These are phyloP conservation scores for Pythium chondricola DNA, from an alignment of 352 stramenopile species.

Conservation along the genomic window DNA sequence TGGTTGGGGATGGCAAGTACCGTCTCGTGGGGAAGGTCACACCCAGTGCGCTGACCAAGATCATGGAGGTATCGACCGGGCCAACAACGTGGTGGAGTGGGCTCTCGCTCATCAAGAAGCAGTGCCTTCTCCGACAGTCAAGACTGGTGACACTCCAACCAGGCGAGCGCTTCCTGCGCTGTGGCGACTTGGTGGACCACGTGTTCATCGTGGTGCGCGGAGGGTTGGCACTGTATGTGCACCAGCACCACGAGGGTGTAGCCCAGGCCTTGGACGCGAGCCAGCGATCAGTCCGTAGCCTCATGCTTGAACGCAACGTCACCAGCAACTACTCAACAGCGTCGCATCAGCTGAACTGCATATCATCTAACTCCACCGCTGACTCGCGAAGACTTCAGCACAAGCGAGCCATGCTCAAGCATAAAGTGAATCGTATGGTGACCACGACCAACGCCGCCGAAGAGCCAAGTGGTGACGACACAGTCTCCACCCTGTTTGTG, in stretches of 20 bases:
- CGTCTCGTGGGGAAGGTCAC: background rate
- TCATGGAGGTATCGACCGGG: slow-evolving; percentile 16
- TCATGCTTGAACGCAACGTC: slow-evolving; percentile 48
- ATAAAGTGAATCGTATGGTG: slow-evolving; percentile 14
- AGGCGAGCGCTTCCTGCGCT: slow-evolving; percentile 35
- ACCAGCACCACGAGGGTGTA: slow-evolving; percentile 29
- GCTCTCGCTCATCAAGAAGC: slow-evolving; percentile 24
- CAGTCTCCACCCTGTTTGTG: slow-evolving; percentile 23
- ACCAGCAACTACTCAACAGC: slow-evolving; percentile 68
- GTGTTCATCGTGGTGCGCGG: slow-evolving; percentile 44
- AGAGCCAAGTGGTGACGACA: background rate
- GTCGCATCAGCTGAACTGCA: slow-evolving; percentile 38
- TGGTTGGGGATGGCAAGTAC: background rate
- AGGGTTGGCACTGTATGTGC: slow-evolving; percentile 32
- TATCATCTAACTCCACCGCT: background rate
- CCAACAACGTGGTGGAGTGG: slow-evolving; percentile 25
- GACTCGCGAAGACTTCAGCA: slow-evolving; percentile 9
- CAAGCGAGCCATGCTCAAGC: slow-evolving; percentile 19
- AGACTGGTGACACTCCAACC: slow-evolving; percentile 20
- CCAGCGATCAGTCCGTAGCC: slow-evolving; percentile 46
- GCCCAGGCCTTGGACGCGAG: slow-evolving; percentile 37
- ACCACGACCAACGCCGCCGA: background rate
- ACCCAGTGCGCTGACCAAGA: slow-evolving; percentile 13
- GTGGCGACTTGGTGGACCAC: slow-evolving; percentile 34
- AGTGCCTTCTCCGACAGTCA: slow-evolving; percentile 33